These are phyloP conservation scores for Mycosphaerella sp. DNA, from an alignment of 2,329 filamentous ascomycete species.

Conservation along the genomic window DNA sequence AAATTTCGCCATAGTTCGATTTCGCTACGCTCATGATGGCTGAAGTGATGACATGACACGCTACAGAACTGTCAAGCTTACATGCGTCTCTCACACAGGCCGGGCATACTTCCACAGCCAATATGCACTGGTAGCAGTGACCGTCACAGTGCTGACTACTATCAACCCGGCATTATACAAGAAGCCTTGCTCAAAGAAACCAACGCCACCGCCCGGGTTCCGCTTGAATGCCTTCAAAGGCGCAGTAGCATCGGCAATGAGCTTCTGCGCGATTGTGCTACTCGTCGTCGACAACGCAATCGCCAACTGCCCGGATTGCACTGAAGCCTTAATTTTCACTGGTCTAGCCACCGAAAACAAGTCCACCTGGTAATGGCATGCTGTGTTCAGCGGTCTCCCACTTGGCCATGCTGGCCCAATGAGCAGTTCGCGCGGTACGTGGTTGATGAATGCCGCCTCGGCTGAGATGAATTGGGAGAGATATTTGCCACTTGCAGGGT, in stretches of 20 bases:
- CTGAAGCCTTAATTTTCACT: conserved; percentile 32
- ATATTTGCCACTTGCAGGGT: conserved; percentile 50
- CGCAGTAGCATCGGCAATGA: conserved; percentile 21
- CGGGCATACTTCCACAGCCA: conserved; percentile 19
- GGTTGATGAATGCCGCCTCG: conserved; percentile 50
- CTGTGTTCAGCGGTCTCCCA: conserved; percentile 25
- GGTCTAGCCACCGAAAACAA: conserved; percentile 45
- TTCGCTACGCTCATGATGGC: too few species aligned
- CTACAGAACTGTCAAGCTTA: too few species aligned
- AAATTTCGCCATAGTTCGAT: too few species aligned
- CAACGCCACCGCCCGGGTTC: conserved; percentile 33
- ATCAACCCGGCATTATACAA: conserved; percentile 36
- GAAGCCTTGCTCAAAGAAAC: conserved; percentile 37
- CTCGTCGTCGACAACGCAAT: conserved; percentile 11
- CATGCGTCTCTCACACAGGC: neutral
- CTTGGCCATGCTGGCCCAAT: conserved; percentile 37
- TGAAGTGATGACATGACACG: too few species aligned
- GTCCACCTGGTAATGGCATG: conserved; percentile 38
- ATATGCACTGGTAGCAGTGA: conserved; percentile 13
- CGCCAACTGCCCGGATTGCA: conserved; percentile 4
- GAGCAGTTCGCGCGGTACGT: conserved; percentile 52
- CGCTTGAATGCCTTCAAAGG: conserved; percentile 32
- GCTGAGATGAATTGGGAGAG: conserved; percentile 52
- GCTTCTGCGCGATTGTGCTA: conserved; percentile 12
- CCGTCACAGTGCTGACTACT: conserved; percentile 22